Evolutionary conservation across 139 green algal genomes (phyloP), one percentile per base, ranked within the genome.

Genomic region (Chlorella sp.): DNA sequence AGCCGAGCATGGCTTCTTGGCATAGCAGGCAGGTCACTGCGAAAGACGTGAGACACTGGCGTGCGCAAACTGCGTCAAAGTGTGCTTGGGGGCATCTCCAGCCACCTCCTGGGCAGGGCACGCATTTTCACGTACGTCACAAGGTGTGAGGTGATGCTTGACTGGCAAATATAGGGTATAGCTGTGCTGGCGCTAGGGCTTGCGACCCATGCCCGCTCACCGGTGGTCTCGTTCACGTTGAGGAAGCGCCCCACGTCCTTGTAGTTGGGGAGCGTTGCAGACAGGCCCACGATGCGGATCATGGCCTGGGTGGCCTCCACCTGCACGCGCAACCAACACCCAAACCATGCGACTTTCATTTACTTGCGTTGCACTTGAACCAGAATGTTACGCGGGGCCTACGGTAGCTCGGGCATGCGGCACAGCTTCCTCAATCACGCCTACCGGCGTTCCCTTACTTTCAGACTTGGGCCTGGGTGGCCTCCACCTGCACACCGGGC

Each of bases 231-330:
- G 35, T 73, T 84, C 66, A 84, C 79, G 0, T 71, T 84, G 36
- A 99, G 85, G 80, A 99, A 99, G 20, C 80, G 70, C 0, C 83
- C 94, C 35, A 99, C 95, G 77, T 98, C 93, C 60, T 86, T 80
- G 84, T 97, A 96, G 86, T 98, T 99, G 60, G 95, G 95, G 64
- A 99, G 89, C 1, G 95, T 99, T 32, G 95, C 95, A 1, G 89
- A 97, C 29, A 99, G 88, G 22, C 95, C 95, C 73, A 99, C 94
- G 49, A 99, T 96, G 70, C 95, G 91, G 76, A 99, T 99, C 94
- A 55, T 55, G 42, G 42, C 42, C 42, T 55, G 42, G 17, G 10
- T 24, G 42, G 42, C 42, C 10, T 55, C 42, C 42, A 55, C 42
- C 42, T 55, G 42, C 42, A 55, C 17, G 10, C 10, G 17, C 17